Evolutionary conservation across 352 stramenopile genomes (phyloP).

Genomic region (Pythium phragmitis): DNA sequence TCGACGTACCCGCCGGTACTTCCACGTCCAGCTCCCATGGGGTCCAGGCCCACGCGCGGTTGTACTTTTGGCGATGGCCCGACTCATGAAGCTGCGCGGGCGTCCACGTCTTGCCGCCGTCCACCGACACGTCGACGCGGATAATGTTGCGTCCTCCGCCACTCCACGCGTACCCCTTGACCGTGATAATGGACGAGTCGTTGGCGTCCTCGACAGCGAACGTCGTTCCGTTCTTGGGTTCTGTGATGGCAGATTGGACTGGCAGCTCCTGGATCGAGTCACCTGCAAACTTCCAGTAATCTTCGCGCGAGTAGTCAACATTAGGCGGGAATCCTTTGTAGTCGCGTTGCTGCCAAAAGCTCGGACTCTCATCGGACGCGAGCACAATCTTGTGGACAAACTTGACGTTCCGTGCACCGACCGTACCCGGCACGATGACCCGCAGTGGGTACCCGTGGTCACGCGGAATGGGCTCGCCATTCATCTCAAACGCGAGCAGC

Average conservation of each 20-base stretch:
- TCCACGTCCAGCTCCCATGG: constrained; percentile 94
- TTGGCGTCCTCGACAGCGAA: constrained; percentile 48
- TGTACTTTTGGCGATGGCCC: constrained; percentile 83
- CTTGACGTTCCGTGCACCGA: constrained; percentile 96
- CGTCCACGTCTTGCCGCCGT: constrained; percentile 94
- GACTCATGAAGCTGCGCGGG: constrained; percentile 85
- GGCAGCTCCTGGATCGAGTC: constrained; percentile 92
- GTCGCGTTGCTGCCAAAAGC: constrained; percentile 92
- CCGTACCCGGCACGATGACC: constrained; percentile 94
- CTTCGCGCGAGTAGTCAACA: constrained; percentile 80
- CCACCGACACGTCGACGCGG: constrained; percentile 94
- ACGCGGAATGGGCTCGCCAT: constrained; percentile 89
- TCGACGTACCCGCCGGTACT: constrained; percentile 78
- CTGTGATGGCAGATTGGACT: constrained; percentile 89
- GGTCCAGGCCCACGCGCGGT: constrained; percentile 94
- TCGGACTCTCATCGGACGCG: constrained; percentile 75
- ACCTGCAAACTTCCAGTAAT: constrained; percentile 82
- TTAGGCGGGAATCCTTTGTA: constrained; percentile 90
- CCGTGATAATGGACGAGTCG: constrained; percentile 77
- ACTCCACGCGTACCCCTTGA: constrained; percentile 94
- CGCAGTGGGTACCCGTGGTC: constrained; percentile 97
- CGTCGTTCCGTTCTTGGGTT: constrained; percentile 63
- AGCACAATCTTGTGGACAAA: constrained; percentile 93
- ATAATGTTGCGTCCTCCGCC: constrained; percentile 95
- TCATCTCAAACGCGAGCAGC: constrained; percentile 99